Percentiles rank a stretch among this genome's conserved stretches.
Conservation (phyloP, 192 early-diverging fungal species). For the Lobosporangium transversale region DNA sequence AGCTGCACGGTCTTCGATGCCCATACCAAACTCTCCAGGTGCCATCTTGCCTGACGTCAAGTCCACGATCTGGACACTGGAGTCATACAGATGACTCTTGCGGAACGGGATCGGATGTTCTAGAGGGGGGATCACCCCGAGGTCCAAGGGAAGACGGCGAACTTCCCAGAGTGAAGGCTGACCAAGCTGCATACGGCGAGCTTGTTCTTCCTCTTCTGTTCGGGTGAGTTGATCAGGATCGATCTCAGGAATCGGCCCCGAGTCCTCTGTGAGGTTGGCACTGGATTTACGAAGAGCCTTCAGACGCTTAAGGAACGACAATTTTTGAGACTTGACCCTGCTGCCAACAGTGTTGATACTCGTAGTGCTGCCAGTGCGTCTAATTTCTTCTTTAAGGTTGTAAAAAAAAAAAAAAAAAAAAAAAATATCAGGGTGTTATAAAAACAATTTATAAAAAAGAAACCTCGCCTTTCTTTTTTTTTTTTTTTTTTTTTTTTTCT, state of each 20-base stretch:
- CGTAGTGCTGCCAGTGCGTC: neutral
- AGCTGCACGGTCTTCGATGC: conserved; percentile 38
- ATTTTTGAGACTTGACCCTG: conserved; percentile 4
- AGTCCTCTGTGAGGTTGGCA: neutral
- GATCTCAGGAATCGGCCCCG: conserved; percentile 26
- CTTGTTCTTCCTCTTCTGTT: conserved; percentile 25
- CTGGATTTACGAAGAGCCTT: conserved; percentile 10
- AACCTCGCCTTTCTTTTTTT: no score
- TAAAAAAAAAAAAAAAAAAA: neutral
- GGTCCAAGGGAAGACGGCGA: conserved; percentile 26
- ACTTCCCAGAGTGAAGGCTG: conserved; percentile 43
- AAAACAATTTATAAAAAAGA: no score
- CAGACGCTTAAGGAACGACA: conserved; percentile 23
- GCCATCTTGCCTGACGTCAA: conserved; percentile 24
- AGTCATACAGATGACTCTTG: conserved; percentile 28
- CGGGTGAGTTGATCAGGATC: conserved; percentile 31
- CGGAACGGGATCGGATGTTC: conserved; percentile 46
- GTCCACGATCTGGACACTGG: conserved; percentile 27
- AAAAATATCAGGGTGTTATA: neutral
- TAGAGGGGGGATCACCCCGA: conserved; percentile 35
- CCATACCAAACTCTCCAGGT: conserved; percentile 42
- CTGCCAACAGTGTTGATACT: conserved; percentile 1
- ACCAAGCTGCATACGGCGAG: conserved; percentile 25
- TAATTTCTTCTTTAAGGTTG: conserved; percentile 10
- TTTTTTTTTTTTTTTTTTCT: no score